Conservation (phyloP, 2,329 filamentous ascomycete species). For the Berkeleyomyces basicola region DNA sequence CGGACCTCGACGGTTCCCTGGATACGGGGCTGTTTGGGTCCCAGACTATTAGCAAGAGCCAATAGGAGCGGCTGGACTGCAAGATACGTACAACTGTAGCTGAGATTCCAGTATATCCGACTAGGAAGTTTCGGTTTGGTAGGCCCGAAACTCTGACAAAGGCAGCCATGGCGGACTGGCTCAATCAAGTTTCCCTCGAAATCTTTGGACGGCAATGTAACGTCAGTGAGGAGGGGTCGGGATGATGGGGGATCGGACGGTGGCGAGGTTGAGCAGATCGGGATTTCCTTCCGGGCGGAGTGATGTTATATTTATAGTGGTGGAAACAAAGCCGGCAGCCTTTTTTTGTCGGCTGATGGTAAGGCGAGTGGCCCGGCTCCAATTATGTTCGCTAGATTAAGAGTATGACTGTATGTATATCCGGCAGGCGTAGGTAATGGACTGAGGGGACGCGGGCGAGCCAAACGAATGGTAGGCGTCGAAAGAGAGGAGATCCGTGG, state of each 20-base stretch:
- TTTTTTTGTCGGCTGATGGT: neutral
- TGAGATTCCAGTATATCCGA: slow-evolving; percentile 95
- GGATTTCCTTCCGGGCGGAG: neutral
- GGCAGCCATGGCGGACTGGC: slow-evolving; percentile 38
- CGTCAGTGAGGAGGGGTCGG: neutral
- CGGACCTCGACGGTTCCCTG: slow-evolving; percentile 96
- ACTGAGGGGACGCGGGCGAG: neutral
- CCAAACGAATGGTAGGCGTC: neutral
- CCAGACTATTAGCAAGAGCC: neutral
- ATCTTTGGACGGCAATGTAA: neutral
- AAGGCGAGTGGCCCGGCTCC: neutral
- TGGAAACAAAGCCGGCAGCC: neutral
- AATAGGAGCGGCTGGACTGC: neutral
- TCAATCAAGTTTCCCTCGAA: neutral
- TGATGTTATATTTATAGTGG: neutral
- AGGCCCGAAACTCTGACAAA: slow-evolving; percentile 94
- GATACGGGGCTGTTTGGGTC: slow-evolving; percentile 58
- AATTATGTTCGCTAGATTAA: neutral
- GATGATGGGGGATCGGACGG: neutral
- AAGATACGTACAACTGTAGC: slow-evolving; percentile 67
- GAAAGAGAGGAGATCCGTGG: neutral
- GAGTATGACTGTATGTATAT: neutral
- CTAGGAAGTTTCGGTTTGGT: slow-evolving; percentile 90
- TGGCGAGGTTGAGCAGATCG: neutral
- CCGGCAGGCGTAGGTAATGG: neutral